These are phyloP conservation scores for Coprinopsis strossmayeri DNA, from an alignment of 768 basidiomycete genomes.

Conservation along the genomic window DNA sequence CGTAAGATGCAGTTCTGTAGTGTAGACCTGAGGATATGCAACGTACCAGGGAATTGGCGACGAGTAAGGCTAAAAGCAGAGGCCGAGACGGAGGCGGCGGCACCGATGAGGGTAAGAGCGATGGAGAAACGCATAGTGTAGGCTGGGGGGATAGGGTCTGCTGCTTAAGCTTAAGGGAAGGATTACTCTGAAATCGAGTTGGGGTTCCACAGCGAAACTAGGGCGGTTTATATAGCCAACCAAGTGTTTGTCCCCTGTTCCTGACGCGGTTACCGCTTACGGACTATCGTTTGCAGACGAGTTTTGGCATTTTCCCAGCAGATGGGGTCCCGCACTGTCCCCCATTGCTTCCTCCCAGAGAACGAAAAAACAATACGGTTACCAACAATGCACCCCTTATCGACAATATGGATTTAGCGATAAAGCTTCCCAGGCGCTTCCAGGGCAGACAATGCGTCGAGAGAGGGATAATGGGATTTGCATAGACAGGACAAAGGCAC, in stretches of 20 bases:
- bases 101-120: constrained; percentile 28
- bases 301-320: no score
- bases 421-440: background rate
- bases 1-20: background rate
- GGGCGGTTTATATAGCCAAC: constrained; percentile 11
- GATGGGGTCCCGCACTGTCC: background rate
- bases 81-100: constrained; percentile 33
- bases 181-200: constrained; percentile 16
- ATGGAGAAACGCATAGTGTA: constrained; percentile 47
- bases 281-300: background rate
- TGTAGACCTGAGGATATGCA: background rate
- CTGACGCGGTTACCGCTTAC: background rate
- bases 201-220: background rate
- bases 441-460: background rate
- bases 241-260: background rate
- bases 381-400: background rate
- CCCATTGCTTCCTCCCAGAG: background rate
- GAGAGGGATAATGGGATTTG: constrained; percentile 21
- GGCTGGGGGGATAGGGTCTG: constrained; percentile 18
- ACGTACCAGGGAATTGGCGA: constrained; percentile 36
- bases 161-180: constrained; percentile 15
- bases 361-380: background rate
- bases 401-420: background rate
- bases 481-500: constrained; percentile 26
- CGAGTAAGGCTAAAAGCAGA: constrained; percentile 23